Percentiles rank a stretch among this genome's conserved stretches.
These are phyloP conservation scores for Thermoascus crustaceus DNA, from an alignment of 2,329 filamentous ascomycete genomes.

Conservation along the genomic window DNA sequence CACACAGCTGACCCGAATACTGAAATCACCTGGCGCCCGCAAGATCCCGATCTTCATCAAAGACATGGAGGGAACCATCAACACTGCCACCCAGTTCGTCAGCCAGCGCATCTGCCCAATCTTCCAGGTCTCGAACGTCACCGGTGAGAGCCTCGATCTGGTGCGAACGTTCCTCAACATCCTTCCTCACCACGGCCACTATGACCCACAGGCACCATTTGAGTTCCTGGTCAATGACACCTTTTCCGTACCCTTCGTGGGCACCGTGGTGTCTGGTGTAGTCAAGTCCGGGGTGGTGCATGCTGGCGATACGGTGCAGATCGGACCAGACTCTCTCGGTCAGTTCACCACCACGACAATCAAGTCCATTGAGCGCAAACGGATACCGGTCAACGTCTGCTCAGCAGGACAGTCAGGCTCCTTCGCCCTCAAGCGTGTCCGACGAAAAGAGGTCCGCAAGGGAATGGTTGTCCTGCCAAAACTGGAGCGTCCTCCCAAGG, in stretches of 20 bases:
- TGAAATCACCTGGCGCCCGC: conserved; percentile 85
- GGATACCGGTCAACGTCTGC: conserved; percentile 78
- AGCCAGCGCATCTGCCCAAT: conserved; percentile 92
- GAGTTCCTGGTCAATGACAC: conserved; percentile 97
- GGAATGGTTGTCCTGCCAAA: conserved; percentile 95
- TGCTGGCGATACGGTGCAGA: conserved; percentile 76
- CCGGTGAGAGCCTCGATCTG: conserved; percentile 79
- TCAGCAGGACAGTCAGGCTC: conserved; percentile 88
- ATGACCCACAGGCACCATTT: conserved; percentile 78
- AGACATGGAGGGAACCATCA: conserved; percentile 81
- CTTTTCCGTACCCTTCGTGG: conserved; percentile 94
- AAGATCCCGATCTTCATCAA: conserved; percentile 98
- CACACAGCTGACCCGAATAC: conserved; percentile 79
- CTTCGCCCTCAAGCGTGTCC: conserved; percentile 79
- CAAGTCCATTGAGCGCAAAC: conserved; percentile 88
- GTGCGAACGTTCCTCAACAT: conserved; percentile 93
- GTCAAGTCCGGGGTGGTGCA: conserved; percentile 83
- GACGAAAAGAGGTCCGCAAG: conserved; percentile 88
- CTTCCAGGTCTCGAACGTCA: conserved; percentile 97
- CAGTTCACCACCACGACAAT: conserved; percentile 83
- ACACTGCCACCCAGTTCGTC: conserved; percentile 92
- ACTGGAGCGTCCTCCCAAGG: conserved; percentile 64
- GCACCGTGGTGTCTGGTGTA: conserved; percentile 91
- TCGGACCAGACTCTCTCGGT: conserved; percentile 84
- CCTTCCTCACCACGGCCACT: conserved; percentile 86